phyloP scores from a whole-genome alignment of 768 basidiomycete species.

The Coprinopsis sp. region DNA sequence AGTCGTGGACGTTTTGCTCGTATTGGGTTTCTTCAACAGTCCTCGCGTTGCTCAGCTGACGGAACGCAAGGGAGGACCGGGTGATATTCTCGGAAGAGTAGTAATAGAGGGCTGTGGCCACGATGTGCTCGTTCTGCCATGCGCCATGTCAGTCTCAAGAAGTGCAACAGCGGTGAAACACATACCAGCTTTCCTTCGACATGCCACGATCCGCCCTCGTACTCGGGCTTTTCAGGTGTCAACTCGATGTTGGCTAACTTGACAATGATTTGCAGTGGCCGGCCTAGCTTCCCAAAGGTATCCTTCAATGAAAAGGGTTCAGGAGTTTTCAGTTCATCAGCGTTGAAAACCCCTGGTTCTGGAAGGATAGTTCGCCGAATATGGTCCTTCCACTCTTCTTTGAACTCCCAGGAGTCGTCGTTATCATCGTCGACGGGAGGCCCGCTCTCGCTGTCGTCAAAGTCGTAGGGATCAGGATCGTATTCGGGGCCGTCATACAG shows the following conservation, averaged over 20 bases:
- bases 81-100: constrained; percentile 30
- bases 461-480: neutral
- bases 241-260: constrained; percentile 19
- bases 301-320: neutral
- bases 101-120: constrained; percentile 23
- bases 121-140: constrained; percentile 22
- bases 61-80: constrained; percentile 16
- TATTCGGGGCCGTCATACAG: neutral
- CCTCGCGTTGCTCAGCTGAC: constrained; percentile 3
- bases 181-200: constrained; percentile 17
- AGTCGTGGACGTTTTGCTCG: constrained; percentile 20
- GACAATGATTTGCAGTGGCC: constrained; percentile 17
- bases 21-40: constrained; percentile 5
- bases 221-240: constrained; percentile 15
- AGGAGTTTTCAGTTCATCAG: neutral
- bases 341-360: neutral
- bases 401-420: neutral
- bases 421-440: neutral
- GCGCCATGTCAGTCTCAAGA: constrained; percentile 20
- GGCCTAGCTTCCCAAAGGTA: constrained; percentile 3
- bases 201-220: constrained; percentile 16
- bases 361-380: neutral
- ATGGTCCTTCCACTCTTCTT: neutral
- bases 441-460: neutral
- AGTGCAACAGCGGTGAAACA: constrained; percentile 1